Conservation (phyloP, 148 eudicot genomes). For the Silene uniflora region DNA sequence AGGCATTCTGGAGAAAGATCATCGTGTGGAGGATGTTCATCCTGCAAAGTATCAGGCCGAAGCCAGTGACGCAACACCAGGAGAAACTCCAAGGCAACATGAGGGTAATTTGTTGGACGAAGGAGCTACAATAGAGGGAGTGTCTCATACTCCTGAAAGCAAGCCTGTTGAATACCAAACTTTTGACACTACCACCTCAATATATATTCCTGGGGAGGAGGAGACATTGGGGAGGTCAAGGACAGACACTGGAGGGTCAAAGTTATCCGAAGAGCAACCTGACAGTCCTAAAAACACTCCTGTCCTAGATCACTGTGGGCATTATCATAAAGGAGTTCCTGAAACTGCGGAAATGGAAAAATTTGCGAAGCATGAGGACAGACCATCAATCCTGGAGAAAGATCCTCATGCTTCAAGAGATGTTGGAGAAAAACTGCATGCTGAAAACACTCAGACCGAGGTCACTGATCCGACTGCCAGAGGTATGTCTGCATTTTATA, state of each 20-base stretch:
- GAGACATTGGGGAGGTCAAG: slow-evolving; percentile 20
- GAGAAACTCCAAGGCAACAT: slow-evolving; percentile 15
- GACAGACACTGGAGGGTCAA: slow-evolving; percentile 19
- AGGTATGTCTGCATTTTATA: slow-evolving; percentile 30
- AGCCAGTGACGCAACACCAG: neutral
- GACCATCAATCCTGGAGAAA: slow-evolving; percentile 20
- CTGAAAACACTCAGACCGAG: slow-evolving; percentile 46
- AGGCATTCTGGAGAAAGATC: slow-evolving; percentile 14
- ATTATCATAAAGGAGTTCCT: neutral
- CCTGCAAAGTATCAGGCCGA: slow-evolving; percentile 10
- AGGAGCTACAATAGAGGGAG: neutral
- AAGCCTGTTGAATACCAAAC: slow-evolving; percentile 12
- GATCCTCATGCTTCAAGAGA: slow-evolving; percentile 36
- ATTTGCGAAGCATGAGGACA: slow-evolving; percentile 19
- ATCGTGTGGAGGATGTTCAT: neutral
- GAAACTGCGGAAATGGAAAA: neutral
- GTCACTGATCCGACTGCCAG: slow-evolving; percentile 47
- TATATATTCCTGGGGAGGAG: slow-evolving; percentile 20
- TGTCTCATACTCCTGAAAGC: slow-evolving; percentile 1
- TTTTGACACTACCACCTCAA: slow-evolving; percentile 9
- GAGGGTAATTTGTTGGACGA: slow-evolving; percentile 10
- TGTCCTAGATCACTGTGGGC: neutral
- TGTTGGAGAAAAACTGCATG: slow-evolving; percentile 4
- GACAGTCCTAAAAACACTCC: slow-evolving; percentile 26
- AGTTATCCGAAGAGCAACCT: slow-evolving; percentile 30